Conservation (phyloP, 345 rosid species). For the Erysimum cheiranthoides region DNA sequence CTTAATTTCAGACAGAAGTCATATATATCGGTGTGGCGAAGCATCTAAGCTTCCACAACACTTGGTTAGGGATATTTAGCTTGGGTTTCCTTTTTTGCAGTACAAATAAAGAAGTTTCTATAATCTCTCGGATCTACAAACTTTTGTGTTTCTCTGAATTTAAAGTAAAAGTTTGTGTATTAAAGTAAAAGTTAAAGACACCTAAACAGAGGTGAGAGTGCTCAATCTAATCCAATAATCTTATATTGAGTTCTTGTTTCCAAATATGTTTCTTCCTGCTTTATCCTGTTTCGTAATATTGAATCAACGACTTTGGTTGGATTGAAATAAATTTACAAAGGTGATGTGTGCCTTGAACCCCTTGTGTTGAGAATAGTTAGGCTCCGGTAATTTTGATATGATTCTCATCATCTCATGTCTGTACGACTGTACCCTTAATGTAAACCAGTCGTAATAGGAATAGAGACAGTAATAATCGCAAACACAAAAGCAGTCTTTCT, state of each 20-base stretch:
- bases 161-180: constrained; percentile 25
- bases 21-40: constrained; percentile 19
- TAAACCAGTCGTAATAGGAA: background rate
- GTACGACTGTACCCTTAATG: background rate
- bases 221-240: background rate
- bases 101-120: constrained; percentile 29
- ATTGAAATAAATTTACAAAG: background rate
- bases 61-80: constrained; percentile 33
- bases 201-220: constrained; percentile 22
- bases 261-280: constrained; percentile 15
- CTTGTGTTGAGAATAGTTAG: background rate
- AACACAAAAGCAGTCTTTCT: constrained; percentile 4
- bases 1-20: constrained; percentile 14
- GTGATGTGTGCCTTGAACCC: background rate
- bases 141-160: constrained; percentile 6
- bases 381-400: background rate
- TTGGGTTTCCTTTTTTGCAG: constrained; percentile 17
- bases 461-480: background rate
- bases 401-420: background rate
- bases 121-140: constrained; percentile 13
- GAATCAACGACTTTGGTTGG: background rate
- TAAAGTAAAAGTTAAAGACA: constrained; percentile 25
- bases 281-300: background rate
- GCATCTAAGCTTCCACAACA: constrained; percentile 16
- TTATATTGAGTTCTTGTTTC: constrained; percentile 19